Evolutionary conservation across 805 yeast genomes (phyloP).

Genomic region (Wickerhamomyces queroliae): DNA sequence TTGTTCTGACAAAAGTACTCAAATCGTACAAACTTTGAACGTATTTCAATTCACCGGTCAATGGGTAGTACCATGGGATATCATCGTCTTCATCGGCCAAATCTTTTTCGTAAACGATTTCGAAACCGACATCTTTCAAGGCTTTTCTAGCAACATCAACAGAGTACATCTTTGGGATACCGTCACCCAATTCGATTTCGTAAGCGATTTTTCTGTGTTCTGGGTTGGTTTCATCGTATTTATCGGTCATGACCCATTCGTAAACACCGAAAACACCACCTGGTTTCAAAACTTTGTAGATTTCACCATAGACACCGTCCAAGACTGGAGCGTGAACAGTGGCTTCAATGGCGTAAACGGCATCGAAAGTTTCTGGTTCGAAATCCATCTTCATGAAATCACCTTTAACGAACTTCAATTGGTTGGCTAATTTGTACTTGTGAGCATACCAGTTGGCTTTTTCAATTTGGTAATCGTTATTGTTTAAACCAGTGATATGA

Average conservation of each 20-base stretch:
- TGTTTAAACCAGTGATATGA: conserved; percentile 84
- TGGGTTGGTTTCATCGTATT: conserved; percentile 77
- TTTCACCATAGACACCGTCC: conserved; percentile 93
- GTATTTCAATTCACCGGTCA: conserved; percentile 90
- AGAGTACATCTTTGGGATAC: conserved; percentile 95
- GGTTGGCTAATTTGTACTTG: conserved; percentile 56
- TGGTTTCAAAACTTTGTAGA: conserved; percentile 92
- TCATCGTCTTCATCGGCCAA: conserved; percentile 78
- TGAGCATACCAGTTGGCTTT: conserved; percentile 82
- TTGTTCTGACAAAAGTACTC: conserved; percentile 83
- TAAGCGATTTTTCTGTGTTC: conserved; percentile 93
- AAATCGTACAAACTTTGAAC: conserved; percentile 74
- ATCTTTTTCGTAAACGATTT: conserved; percentile 68
- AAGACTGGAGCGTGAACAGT: conserved; percentile 96
- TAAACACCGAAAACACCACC: conserved; percentile 98
- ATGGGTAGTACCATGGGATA: conserved; percentile 97
- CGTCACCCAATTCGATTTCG: conserved; percentile 98
- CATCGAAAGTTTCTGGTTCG: conserved; percentile 84
- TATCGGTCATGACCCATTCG: conserved; percentile 99
- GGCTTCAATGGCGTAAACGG: conserved; percentile 97
- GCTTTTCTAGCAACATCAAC: conserved; percentile 86
- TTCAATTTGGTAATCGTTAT: conserved; percentile 94
- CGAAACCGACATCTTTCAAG: conserved; percentile 80
- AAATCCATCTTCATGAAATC: conserved; percentile 99
- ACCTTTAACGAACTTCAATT: conserved; percentile 87